Evolutionary conservation across 257 asterid species (phyloP).

Genomic region (Nicotiana sylvestris): DNA sequence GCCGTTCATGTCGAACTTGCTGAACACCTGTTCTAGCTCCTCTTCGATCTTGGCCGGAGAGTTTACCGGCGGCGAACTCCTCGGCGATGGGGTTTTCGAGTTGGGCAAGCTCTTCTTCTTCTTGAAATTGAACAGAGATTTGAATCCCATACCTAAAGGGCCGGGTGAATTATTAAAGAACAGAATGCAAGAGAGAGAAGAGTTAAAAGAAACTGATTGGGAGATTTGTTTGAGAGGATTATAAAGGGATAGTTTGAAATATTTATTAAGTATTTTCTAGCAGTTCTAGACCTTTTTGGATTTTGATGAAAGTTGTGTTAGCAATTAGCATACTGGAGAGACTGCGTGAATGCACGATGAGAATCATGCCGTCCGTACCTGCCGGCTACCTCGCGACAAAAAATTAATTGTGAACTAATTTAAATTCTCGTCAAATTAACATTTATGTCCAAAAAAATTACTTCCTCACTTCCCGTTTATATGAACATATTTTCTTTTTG

Average conservation of each 20-base stretch:
- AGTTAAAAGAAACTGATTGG: too few species aligned
- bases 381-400: background rate
- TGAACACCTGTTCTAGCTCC: conserved; percentile 72
- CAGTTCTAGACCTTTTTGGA: background rate
- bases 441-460: too few species aligned
- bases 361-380: background rate
- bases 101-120: conserved; percentile 26
- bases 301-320: background rate
- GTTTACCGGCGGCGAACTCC: conserved; percentile 36
- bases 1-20: conserved; percentile 74
- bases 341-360: conserved; percentile 14
- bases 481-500: too few species aligned
- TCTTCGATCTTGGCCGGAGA: conserved; percentile 44
- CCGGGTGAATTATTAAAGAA: background rate
- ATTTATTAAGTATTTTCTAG: too few species aligned
- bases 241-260: too few species aligned
- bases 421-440: too few species aligned
- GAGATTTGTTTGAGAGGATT: too few species aligned
- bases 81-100: background rate
- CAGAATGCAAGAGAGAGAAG: background rate
- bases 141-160: conserved; percentile 38
- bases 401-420: too few species aligned
- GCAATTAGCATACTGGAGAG: background rate
- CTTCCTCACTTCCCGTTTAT: too few species aligned
- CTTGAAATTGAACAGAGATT: conserved; percentile 42